Evolutionary conservation across 495 filamentous ascomycete genomes (phyloP).

Genomic region (Pseudevernia furfuracea): DNA sequence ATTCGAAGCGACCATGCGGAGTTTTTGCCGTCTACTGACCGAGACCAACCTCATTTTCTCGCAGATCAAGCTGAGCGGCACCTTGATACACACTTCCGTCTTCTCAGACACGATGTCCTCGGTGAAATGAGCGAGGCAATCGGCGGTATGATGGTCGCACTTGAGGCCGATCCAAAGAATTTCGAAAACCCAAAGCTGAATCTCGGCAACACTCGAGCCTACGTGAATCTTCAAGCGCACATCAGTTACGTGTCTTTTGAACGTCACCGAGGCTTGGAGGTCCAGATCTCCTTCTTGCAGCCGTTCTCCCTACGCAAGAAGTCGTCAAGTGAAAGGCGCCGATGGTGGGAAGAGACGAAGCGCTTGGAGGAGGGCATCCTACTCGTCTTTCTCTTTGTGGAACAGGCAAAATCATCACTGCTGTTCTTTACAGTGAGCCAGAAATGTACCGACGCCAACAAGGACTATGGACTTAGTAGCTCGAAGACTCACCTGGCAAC

Average conservation of each 20-base stretch:
- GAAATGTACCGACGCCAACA: neutral
- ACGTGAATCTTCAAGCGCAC: constrained; percentile 25
- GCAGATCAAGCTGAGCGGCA: constrained; percentile 46
- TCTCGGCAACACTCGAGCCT: constrained; percentile 26
- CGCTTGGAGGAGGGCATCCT: constrained; percentile 12
- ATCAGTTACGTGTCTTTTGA: constrained; percentile 27
- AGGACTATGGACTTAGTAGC: constrained; percentile 21
- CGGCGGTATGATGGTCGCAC: constrained; percentile 34
- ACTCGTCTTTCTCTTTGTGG: neutral
- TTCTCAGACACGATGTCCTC: constrained; percentile 57
- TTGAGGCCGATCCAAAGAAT: constrained; percentile 7
- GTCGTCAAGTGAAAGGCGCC: constrained; percentile 3
- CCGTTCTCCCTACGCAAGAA: neutral
- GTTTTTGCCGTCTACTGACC: constrained; percentile 52
- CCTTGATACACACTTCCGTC: constrained; percentile 62
- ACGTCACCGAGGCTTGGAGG: constrained; percentile 37
- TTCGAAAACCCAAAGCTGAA: constrained; percentile 17
- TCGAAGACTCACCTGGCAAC: constrained; percentile 23
- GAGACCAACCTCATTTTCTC: constrained; percentile 44
- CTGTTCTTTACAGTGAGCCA: constrained; percentile 13
- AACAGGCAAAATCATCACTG: constrained; percentile 1
- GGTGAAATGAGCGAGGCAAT: constrained; percentile 55
- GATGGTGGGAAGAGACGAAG: constrained; percentile 18
- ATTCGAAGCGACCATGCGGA: constrained; percentile 45
- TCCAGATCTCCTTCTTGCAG: constrained; percentile 9